Evolutionary conservation across 202 grass and related monocot genomes (phyloP).

Genomic region (Panicum hallii): DNA sequence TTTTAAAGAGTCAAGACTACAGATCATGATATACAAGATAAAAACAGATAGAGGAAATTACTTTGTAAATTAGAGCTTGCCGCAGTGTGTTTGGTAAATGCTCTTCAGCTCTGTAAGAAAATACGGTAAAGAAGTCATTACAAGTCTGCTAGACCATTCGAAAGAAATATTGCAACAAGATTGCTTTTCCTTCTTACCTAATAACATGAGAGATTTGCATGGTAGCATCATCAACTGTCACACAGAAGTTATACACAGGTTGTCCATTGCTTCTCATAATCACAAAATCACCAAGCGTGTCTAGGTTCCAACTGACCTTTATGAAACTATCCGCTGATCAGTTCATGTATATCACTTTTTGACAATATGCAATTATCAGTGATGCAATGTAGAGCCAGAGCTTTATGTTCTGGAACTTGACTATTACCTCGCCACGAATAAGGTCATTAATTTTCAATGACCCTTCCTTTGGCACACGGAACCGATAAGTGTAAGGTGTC

Average conservation of each 20-base stretch:
- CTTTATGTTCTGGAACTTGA: not conserved
- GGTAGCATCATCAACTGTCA: constrained; percentile 94
- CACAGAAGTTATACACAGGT: constrained; percentile 99
- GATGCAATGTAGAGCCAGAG: not conserved
- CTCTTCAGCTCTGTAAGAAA: constrained; percentile 80
- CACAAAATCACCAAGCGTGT: constrained; percentile 95
- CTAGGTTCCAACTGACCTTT: constrained; percentile 97
- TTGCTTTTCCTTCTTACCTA: constrained; percentile 50
- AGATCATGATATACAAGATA: not conserved
- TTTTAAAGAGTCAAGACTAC: constrained; percentile 9
- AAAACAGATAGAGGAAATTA: constrained; percentile 36
- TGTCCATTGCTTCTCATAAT: constrained; percentile 99
- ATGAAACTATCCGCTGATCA: constrained; percentile 86
- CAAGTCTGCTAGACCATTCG: not conserved
- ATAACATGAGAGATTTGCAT: constrained; percentile 98
- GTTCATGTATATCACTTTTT: constrained; percentile 36
- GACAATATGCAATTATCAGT: not conserved
- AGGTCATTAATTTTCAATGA: constrained; percentile 88
- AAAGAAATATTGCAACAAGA: constrained; percentile 12
- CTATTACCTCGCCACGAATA: constrained; percentile 87
- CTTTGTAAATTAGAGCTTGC: constrained; percentile 97
- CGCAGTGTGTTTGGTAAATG: constrained; percentile 98
- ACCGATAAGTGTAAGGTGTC: constrained; percentile 89
- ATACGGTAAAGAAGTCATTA: not conserved
- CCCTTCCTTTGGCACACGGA: constrained; percentile 84